Conservation (phyloP, 228 moss, liverwort and hornwort genomes). For the Sphagnum fallax region DNA sequence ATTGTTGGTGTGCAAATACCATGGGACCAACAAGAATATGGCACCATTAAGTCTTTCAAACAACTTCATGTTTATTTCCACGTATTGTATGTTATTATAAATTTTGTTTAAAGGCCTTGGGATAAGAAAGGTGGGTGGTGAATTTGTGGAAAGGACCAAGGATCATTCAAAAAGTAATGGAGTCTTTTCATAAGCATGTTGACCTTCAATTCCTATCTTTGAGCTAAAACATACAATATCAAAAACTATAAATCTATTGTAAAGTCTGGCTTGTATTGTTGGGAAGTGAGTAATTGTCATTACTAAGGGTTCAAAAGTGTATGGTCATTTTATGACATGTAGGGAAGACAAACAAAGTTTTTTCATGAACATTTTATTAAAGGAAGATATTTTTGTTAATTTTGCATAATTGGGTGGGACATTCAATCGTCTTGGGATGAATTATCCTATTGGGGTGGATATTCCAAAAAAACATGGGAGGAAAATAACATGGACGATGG, state of each 20-base stretch:
- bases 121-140: slow-evolving; percentile 37
- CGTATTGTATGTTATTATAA: slow-evolving; percentile 67
- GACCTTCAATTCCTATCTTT: too few species aligned
- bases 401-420: slow-evolving; percentile 90
- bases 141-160: slow-evolving; percentile 44
- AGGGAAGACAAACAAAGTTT: slow-evolving; percentile 78
- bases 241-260: too few species aligned
- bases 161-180: slow-evolving; percentile 41
- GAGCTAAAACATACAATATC: too few species aligned
- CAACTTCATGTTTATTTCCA: slow-evolving; percentile 77
- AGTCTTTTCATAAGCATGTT: slow-evolving; percentile 50
- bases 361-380: slow-evolving; percentile 70
- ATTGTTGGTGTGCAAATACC: slow-evolving; percentile 74
- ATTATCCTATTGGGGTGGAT: slow-evolving; percentile 43
- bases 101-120: slow-evolving; percentile 78
- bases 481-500: slow-evolving; percentile 93
- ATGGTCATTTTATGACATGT: neutral
- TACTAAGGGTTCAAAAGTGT: too few species aligned
- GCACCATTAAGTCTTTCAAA: slow-evolving; percentile 84
- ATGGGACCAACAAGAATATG: slow-evolving; percentile 83
- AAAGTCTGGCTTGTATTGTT: too few species aligned
- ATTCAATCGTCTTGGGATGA: slow-evolving; percentile 83
- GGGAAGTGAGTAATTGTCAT: too few species aligned
- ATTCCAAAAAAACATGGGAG: slow-evolving; percentile 82
- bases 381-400: slow-evolving; percentile 68